Base-by-base conservation (phyloP, 208 protist genomes). In the Leishmania braziliensis region DNA sequence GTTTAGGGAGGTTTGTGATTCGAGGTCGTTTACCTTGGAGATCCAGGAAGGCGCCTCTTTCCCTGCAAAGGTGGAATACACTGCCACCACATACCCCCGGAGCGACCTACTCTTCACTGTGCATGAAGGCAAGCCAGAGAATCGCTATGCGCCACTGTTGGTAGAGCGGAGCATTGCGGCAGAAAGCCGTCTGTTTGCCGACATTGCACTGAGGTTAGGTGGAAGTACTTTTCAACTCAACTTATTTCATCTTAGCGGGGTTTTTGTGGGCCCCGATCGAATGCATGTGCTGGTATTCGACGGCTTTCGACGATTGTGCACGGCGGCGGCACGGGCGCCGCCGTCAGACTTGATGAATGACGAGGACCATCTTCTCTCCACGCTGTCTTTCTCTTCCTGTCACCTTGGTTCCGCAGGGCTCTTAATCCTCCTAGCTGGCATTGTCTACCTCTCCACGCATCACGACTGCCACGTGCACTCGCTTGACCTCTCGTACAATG, bases 401-500 rank as follows among this genome's bases (percentile, higher is more conserved):
- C 62, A 87, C 23, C 87, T 97, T 43, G 77, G 84, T n/a, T 85
- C 91, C 0, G 92, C 92, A 0, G 85, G 84, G 20, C 83, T 93
- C 2, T 68, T 96, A 5, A 81, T 97, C 12, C 63, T 97, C 33
- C 78, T 97, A 8, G 66, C 84, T 14, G 87, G 83, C 0, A 62
- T 97, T 29, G 76, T 80, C 23, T 48, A 69, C 51, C 69, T 90
- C 50, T 80, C 71, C 2, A 58, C 58, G 20, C 46, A 80, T 10
- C 46, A 60, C 20, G 16, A 78, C 43, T 48, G 50, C 18, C 18
- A 50, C 48, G 82, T 88, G 53, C 72, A 73, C 46, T 78, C 81
- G n/a, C 82, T 97, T 6, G 88, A 96, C 76, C 82, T 97, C 39
- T 88, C 90, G n/a, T 95, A 91, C 82, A 97, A 97, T 75, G 80